A percentile compares a stretch with the other conserved stretches of the same genome.
phyloP scores from a whole-genome alignment of 768 basidiomycete genomes.

The Termitomyces sp. region DNA sequence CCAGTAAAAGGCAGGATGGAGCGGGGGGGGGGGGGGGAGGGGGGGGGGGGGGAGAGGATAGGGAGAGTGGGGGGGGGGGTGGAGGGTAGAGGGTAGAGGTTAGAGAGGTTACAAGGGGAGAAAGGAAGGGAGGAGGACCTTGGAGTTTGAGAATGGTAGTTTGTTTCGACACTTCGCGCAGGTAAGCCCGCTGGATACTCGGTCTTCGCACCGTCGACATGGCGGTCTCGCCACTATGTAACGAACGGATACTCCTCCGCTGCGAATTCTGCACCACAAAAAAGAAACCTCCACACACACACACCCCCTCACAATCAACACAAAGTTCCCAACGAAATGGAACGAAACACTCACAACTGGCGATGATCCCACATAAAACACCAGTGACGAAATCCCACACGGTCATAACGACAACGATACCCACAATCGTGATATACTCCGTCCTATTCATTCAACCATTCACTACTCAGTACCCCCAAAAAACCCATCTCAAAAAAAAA shows the following conservation, averaged over 20 bases:
- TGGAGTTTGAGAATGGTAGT: slow-evolving; percentile 86
- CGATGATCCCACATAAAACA: slow-evolving; percentile 86
- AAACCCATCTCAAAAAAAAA: background rate
- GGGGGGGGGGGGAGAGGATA: background rate
- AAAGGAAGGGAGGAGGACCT: slow-evolving; percentile 32
- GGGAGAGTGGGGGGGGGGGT: background rate
- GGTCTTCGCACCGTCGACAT: slow-evolving; percentile 92
- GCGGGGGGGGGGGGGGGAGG: background rate
- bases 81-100: background rate
- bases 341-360: slow-evolving; percentile 63
- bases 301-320: background rate
- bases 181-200: slow-evolving; percentile 79
- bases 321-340: background rate
- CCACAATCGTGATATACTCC: slow-evolving; percentile 79
- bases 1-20: no score
- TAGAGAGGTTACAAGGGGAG: background rate
- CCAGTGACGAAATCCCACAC: slow-evolving; percentile 93
- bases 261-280: slow-evolving; percentile 97
- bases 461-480: slow-evolving; percentile 16
- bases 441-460: no score
- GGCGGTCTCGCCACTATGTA: slow-evolving; percentile 78
- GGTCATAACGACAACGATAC: slow-evolving; percentile 92
- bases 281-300: slow-evolving; percentile 60
- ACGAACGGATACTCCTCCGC: slow-evolving; percentile 73
- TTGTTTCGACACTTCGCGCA: slow-evolving; percentile 89